These are phyloP conservation scores for Trichaptum fuscoviolaceum DNA, from an alignment of 768 basidiomycete genomes.

Conservation along the genomic window DNA sequence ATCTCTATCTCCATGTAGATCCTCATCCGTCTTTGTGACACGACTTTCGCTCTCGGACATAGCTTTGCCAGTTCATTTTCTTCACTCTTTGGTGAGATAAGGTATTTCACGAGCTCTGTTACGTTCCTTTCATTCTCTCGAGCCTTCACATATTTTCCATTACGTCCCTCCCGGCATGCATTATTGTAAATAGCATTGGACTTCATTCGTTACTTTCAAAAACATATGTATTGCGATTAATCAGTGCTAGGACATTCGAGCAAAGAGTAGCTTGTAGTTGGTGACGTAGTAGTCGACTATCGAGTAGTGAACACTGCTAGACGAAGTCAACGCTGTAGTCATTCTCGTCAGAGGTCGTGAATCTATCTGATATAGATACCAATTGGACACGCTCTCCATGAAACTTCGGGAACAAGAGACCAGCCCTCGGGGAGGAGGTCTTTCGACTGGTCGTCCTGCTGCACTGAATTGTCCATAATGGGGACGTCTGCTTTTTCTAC, in stretches of 20 bases:
- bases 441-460: background rate
- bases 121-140: background rate
- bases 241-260: background rate
- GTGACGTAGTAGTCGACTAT: background rate
- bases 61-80: background rate
- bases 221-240: background rate
- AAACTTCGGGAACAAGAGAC: conserved; percentile 37
- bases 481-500: conserved; percentile 9
- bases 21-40: background rate
- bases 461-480: background rate
- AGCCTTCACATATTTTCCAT: background rate
- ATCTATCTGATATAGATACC: conserved; percentile 41
- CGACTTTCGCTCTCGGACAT: background rate
- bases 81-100: background rate
- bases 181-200: background rate
- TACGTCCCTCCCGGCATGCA: background rate
- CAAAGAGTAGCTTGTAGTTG: background rate
- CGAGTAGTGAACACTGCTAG: background rate
- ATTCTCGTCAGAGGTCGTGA: too few species aligned
- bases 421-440: conserved; percentile 41
- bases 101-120: background rate
- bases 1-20: too few species aligned
- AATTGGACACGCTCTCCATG: conserved; percentile 67
- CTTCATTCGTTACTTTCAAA: background rate
- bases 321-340: background rate